Percentiles rank a stretch among this genome's conserved stretches.
Evolutionary conservation across 2,329 filamentous ascomycete species (phyloP).

Genomic region (Ophiognomonia clavigignenti-juglandacearum): DNA sequence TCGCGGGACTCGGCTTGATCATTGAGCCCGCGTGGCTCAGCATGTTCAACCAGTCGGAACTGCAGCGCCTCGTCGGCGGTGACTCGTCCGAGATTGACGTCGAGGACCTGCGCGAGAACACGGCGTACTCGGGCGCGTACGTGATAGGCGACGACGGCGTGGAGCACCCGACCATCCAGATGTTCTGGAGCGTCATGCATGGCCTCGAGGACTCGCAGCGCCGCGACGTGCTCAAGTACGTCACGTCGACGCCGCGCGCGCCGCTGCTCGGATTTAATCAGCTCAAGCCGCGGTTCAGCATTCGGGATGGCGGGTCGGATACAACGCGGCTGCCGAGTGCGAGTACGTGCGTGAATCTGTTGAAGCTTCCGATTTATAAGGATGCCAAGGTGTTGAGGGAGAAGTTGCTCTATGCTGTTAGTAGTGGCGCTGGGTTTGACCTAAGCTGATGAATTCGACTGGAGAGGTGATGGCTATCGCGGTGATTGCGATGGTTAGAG

Average conservation of each 20-base stretch:
- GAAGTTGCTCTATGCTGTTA: conserved; percentile 86
- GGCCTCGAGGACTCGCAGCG: conserved; percentile 70
- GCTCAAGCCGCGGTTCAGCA: conserved; percentile 81
- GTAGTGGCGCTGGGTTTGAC: conserved; percentile 89
- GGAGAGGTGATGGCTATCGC: too few species aligned
- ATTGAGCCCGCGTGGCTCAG: conserved; percentile 90
- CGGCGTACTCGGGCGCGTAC: conserved; percentile 83
- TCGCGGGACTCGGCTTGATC: conserved; percentile 79
- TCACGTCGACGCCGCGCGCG: conserved; percentile 87
- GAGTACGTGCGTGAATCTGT: conserved; percentile 90
- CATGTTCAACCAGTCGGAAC: conserved; percentile 97
- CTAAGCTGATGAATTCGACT: too few species aligned
- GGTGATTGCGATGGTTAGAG: too few species aligned
- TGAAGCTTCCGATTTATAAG: conserved; percentile 84
- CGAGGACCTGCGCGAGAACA: conserved; percentile 78
- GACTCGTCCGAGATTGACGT: conserved; percentile 83
- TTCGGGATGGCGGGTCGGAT: conserved; percentile 75
- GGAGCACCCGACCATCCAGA: conserved; percentile 78
- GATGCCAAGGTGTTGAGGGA: conserved; percentile 60
- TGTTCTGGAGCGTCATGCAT: conserved; percentile 91
- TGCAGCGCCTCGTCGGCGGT: conserved; percentile 89
- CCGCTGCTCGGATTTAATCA: conserved; percentile 86
- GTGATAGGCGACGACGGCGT: conserved; percentile 79
- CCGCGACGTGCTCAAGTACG: conserved; percentile 87
- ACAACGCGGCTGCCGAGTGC: conserved; percentile 80